phyloP scores from a whole-genome alignment of 768 basidiomycete species.

The Xerocomellus amylosporus region DNA sequence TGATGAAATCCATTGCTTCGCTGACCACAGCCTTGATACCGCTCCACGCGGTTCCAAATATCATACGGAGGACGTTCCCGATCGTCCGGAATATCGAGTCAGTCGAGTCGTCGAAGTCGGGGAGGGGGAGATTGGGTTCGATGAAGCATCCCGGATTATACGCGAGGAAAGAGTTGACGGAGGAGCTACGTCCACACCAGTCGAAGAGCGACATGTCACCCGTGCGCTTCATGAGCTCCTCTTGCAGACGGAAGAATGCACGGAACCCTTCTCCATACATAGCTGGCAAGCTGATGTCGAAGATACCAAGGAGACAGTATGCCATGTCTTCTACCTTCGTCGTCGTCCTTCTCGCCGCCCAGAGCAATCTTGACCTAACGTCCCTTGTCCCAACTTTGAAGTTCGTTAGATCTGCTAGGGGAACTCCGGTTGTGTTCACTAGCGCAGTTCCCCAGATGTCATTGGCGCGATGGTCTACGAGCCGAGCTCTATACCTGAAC shows the following conservation, averaged over 20 bases:
- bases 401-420: background rate
- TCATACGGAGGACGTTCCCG: slow-evolving; percentile 4
- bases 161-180: slow-evolving; percentile 25
- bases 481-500: slow-evolving; percentile 19
- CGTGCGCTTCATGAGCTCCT: slow-evolving; percentile 29
- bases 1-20: slow-evolving; percentile 1
- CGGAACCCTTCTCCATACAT: slow-evolving; percentile 28
- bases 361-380: slow-evolving; percentile 20
- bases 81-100: slow-evolving; percentile 15
- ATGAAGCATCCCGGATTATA: slow-evolving; percentile 16
- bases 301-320: slow-evolving; percentile 31
- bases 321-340: slow-evolving; percentile 29
- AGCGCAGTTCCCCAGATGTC: slow-evolving; percentile 16
- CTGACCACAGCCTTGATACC: slow-evolving; percentile 3
- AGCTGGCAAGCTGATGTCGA: slow-evolving; percentile 27
- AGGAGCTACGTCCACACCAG: slow-evolving; percentile 22
- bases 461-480: slow-evolving; percentile 19
- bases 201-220: slow-evolving; percentile 24
- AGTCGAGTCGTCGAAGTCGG: slow-evolving; percentile 2
- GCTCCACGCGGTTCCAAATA: slow-evolving; percentile 9
- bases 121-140: background rate
- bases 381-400: slow-evolving; percentile 18
- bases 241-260: slow-evolving; percentile 30
- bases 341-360: slow-evolving; percentile 30
- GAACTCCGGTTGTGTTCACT: slow-evolving; percentile 14